phyloP scores from a whole-genome alignment of 208 protist genomes.

The Trypanosomatidae sp. region DNA sequence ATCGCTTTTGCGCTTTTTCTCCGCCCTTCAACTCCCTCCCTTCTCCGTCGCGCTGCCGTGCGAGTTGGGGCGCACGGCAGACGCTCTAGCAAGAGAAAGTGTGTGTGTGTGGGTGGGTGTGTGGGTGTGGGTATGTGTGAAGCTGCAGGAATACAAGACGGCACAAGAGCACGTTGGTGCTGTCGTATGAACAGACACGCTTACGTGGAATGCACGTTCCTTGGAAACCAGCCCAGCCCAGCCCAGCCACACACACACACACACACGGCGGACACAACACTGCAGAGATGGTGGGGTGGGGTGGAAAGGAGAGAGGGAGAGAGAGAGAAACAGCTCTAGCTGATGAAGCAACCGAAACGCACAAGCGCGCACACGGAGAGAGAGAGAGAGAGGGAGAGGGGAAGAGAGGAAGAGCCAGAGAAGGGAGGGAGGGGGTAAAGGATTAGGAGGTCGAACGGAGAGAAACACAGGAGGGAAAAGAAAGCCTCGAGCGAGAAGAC shows the following conservation, averaged over 20 bases:
- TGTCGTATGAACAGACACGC: too few species aligned
- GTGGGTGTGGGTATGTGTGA: not conserved
- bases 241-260: not conserved
- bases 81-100: not conserved
- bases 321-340: not conserved
- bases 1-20: not conserved
- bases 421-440: too few species aligned
- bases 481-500: not conserved
- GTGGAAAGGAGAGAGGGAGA: not conserved
- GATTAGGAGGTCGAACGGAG: not conserved
- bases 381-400: not conserved
- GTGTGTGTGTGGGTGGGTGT: not conserved
- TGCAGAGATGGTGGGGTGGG: not conserved
- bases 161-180: not conserved
- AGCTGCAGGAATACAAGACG: not conserved
- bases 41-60: not conserved
- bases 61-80: not conserved
- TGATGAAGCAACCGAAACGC: not conserved
- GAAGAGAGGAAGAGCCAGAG: not conserved
- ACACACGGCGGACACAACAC: not conserved
- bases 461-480: not conserved
- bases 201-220: not conserved
- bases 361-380: too few species aligned
- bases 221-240: not conserved
- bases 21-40: not conserved